Base-by-base conservation (phyloP, 352 stramenopile species). In the Phytopythium mirpurense region DNA sequence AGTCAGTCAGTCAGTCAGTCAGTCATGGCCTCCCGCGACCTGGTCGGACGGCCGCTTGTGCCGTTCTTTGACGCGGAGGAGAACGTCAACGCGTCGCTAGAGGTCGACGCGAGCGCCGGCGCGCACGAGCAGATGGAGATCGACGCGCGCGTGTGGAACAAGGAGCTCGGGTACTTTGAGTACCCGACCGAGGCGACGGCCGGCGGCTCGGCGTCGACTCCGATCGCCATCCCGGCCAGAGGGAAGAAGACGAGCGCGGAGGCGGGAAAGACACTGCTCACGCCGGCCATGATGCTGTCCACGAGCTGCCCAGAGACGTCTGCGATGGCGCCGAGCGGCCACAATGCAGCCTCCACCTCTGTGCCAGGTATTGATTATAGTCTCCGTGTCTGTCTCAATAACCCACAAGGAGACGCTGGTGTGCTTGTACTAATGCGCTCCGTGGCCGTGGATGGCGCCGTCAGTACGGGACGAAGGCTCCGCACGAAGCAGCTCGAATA, bases 81-180 rank as follows among this genome's bases (percentile, higher is more conserved):
- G 8, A 86, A 90, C 18, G 77, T 93, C 35, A 93, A 93, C 63
- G 67, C 76, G 44, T 46, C 71, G 38, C 68, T 93, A 23, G 34
- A 67, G 11, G 37, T 81, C 4, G 66, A 71, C 52, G 61, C 66
- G 26, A 60, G 62, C 38, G 51, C 67, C 45, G 53, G 68, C 27
- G 67, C 67, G 50, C 63, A 68, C 41, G 79, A 90, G 34, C 60
- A 73, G 21, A 72, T 90, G 38, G 79, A 93, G 47, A 67, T 93
- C 24, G 82, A 93, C 48, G 82, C 82, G n/a, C 82, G 82, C 19
- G 82, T 93, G 3, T 93, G 82, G 82, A 82, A 93, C 63, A 83
- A 83, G 50, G 67, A 85, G 23, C 74, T 90, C 21, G 82, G 82
- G 26, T 93, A 93, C 54, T 93, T 93, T 47, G 82, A 88, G 61